These are phyloP conservation scores for Penicillium fuscoglaucum DNA, from an alignment of 2,329 filamentous ascomycete genomes.

Conservation along the genomic window DNA sequence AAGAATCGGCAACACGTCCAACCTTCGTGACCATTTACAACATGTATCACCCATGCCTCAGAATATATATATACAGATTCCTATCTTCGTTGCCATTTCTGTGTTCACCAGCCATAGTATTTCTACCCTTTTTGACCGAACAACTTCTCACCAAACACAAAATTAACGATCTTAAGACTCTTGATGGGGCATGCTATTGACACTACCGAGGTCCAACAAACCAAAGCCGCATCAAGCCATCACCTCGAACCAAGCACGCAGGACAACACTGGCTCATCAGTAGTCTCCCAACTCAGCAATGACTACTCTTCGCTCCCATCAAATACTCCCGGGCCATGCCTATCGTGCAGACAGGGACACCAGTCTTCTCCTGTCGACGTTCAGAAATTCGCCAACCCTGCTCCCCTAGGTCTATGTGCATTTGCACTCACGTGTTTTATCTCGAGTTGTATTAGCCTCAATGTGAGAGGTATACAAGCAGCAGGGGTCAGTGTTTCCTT, in stretches of 20 bases:
- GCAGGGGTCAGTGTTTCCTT: conserved; percentile 13
- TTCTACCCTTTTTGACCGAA: not conserved
- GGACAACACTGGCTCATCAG: conserved; percentile 1
- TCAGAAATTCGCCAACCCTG: conserved; percentile 22
- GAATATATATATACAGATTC: not conserved
- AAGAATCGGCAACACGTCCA: no score
- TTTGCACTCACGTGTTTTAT: conserved; percentile 24
- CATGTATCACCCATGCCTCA: no score
- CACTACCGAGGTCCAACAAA: not conserved
- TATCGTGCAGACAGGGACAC: not conserved
- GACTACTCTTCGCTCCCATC: conserved; percentile 8
- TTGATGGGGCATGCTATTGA: conserved; percentile 2
- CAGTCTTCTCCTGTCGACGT: not conserved
- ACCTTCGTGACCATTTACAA: no score
- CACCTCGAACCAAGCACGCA: not conserved
- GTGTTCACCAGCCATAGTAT: not conserved
- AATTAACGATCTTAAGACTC: not conserved
- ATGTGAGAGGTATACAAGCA: conserved; percentile 7
- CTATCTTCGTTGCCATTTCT: not conserved
- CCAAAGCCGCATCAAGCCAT: not conserved
- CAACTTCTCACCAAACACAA: not conserved
- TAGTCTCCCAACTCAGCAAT: conserved; percentile 3
- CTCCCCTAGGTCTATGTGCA: conserved; percentile 22
- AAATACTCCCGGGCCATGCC: not conserved
- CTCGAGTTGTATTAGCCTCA: conserved; percentile 20